Evolutionary conservation across 768 basidiomycete genomes (phyloP), one percentile per base, ranked within the genome.

Genomic region (Coprinellus micaceus): DNA sequence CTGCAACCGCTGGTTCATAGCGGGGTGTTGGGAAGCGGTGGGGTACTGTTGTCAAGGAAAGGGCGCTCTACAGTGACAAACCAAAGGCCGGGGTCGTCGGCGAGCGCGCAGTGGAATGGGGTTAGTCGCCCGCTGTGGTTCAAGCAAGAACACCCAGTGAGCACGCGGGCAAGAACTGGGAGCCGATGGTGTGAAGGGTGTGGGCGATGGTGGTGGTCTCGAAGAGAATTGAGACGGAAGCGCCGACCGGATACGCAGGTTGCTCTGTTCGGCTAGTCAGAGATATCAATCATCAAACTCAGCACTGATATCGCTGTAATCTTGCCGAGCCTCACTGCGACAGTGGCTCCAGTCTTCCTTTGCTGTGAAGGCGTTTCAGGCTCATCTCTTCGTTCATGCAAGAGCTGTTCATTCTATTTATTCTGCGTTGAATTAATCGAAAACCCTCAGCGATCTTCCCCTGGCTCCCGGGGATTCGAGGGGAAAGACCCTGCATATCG

Each of bases 1-100:
- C 76, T 85, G 86, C 62, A 84, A 76, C 64, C 83, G 77, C 51
- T 82, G 78, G 71, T 84, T 76, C 86, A 88, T 88, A 28, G 51
- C 46, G 50, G 37, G 45, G 37, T 28, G 43, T 19, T 26, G 3
- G 19, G 30, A 29, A 54, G 39, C 11, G 22, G 24, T 33, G 13
- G 24, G 36, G 11, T 28, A 30, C 13, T n/a, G 49, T 51, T 21
- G 49, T 51, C 49, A 51, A 51, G 33, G 33, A 33, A 33, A 33
- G 49, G 28, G 49, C 49, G 49, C 49, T 51, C 30, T 21, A 7
- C 19, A 43, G 40, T 17, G 6, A 7, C 6, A 5, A 19, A 5
- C 7, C 40, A 5, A 10, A 6, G 7, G 40, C 40, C 40, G 10
- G 19, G 40, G 7, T 17, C n/a, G n/a, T 21, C 40, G 13, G 40